Base-by-base conservation (phyloP, 768 basidiomycete genomes). In the Termitomyces sp. region DNA sequence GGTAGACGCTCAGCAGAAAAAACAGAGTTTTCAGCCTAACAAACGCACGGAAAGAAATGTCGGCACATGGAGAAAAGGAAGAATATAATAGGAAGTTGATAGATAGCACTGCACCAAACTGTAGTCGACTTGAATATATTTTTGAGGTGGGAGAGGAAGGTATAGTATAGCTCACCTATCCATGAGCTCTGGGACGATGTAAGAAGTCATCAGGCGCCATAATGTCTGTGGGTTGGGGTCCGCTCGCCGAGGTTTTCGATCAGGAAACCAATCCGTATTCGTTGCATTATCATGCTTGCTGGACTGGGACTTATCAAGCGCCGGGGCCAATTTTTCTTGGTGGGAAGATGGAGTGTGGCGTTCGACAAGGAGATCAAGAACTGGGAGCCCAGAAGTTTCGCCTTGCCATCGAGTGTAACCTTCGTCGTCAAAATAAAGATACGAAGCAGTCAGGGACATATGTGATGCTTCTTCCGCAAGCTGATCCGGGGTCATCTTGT, bases 11-110 rank as follows among this genome's bases (percentile, higher is more conserved):
- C 55, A 68, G 64, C 64, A 72, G 5, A 56, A 50, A 20, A 18
- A 48, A 30, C 20, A 59, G 44, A 30, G 52, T 40, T 55, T 35
- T 33, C 63, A n/a, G 26, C 30, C 53, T 53, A 63, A 56, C 43
- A 58, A 38, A 77, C 78, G 60, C 68, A 91, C 90, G 40, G 86
- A 80, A 47, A 95, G 78, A 72, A 95, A 96, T 23, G 23, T 87
- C 20, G 94, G 94, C 61, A 96, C 87, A 63, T 97, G 95, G 33
- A 97, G 79, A 72, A 96, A 95, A 7, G 94, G 94, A 68, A 95
- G 84, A 58, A 95, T 80, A 61, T 95, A 93, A 70, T 93, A 93
- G n/a, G 93, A 90, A 43, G 95, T 97, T 23, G 92, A 95, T 59
- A 97, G 75, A 73, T 88, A 91, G 71, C 86, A 90, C 67, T 90